These are phyloP conservation scores for Beta vulgaris DNA, from an alignment of 148 eudicot genomes.

Conservation along the genomic window DNA sequence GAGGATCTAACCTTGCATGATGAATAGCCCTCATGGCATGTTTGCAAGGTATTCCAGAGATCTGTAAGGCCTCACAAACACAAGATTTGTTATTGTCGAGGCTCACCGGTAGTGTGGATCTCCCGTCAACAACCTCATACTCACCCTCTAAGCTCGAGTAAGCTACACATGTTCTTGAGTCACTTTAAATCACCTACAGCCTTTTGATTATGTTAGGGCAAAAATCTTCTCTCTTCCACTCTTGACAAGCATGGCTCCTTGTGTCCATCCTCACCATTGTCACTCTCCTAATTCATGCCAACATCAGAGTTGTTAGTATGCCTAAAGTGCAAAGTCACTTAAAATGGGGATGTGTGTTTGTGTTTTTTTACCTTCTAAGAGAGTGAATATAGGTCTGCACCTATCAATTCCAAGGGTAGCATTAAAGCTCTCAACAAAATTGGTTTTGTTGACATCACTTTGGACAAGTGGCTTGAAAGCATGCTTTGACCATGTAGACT, in stretches of 20 bases:
- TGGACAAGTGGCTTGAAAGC: too few species aligned
- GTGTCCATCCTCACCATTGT: background rate
- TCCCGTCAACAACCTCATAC: background rate
- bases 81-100: background rate
- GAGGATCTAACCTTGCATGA: too few species aligned
- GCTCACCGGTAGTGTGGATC: background rate
- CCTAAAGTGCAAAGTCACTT: too few species aligned
- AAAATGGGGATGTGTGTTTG: background rate
- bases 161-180: background rate
- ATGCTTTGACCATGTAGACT: background rate
- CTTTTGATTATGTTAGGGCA: too few species aligned
- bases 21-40: too few species aligned
- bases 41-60: background rate
- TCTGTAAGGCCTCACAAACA: background rate
- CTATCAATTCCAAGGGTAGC: background rate
- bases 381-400: background rate
- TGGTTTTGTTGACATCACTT: too few species aligned
- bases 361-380: background rate
- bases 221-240: too few species aligned
- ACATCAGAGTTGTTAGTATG: too few species aligned
- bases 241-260: too few species aligned
- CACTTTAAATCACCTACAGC: background rate
- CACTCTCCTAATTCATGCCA: background rate
- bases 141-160: background rate
- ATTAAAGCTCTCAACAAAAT: too few species aligned